These are phyloP conservation scores for Volvariella surrecta DNA, from an alignment of 1,284 basidiomycete species.

Conservation along the genomic window DNA sequence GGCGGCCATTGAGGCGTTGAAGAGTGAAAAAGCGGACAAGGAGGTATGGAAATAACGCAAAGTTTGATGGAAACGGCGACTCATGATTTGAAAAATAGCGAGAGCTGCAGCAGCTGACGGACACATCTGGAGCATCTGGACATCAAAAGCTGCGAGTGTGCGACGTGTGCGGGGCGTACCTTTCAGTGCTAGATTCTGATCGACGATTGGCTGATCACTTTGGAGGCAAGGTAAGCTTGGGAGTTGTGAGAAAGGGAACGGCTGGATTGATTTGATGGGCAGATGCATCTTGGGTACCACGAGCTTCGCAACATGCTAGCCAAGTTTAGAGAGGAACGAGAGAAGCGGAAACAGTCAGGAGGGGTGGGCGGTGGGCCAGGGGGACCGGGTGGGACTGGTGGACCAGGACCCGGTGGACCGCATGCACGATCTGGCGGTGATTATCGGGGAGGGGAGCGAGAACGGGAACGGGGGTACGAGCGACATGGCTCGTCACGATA, in stretches of 20 bases:
- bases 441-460: conserved; percentile 37
- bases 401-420: conserved; percentile 37
- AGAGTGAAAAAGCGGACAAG: conserved; percentile 93
- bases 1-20: conserved; percentile 95
- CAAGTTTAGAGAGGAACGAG: conserved; percentile 83
- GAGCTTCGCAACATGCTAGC: conserved; percentile 90
- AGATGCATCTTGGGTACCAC: conserved; percentile 99
- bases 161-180: conserved; percentile 98
- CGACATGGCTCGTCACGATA: conserved; percentile 62
- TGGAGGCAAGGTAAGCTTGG: conserved; percentile 83
- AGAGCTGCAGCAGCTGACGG: conserved; percentile 93
- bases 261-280: conserved; percentile 8
- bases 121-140: conserved; percentile 96
- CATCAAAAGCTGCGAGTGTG: conserved; percentile 99
- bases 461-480: conserved; percentile 64
- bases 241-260: conserved; percentile 8
- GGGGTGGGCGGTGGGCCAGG: conserved; percentile 31
- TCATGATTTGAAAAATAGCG: conserved; percentile 46
- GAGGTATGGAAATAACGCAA: conserved; percentile 48
- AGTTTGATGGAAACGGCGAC: not conserved
- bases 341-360: conserved; percentile 66
- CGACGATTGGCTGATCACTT: conserved; percentile 98
- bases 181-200: conserved; percentile 97
- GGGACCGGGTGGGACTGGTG: conserved; percentile 21
- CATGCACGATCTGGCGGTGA: conserved; percentile 49